Conservation (phyloP, 345 rosid genomes). For the Salix viminalis region DNA sequence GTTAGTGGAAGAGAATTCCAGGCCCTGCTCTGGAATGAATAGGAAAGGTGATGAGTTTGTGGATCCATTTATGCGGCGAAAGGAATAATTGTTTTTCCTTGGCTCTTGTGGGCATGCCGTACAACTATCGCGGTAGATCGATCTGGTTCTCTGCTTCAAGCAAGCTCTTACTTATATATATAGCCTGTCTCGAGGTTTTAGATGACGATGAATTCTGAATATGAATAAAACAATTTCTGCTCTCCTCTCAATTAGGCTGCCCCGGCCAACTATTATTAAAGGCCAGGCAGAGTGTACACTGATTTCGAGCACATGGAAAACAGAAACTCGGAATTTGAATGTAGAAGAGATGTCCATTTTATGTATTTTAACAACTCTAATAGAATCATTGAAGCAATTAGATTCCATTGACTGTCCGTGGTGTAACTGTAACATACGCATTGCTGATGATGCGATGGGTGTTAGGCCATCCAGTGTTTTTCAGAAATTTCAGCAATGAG, state of each 20-base stretch:
- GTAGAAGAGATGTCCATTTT: neutral
- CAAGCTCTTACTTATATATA: neutral
- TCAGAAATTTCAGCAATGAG: neutral
- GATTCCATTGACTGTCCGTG: neutral
- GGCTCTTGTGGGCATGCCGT: constrained; percentile 3
- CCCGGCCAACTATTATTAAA: neutral
- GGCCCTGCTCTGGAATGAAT: constrained; percentile 30
- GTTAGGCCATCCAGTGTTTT: neutral
- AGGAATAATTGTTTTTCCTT: constrained; percentile 24
- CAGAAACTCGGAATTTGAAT: neutral
- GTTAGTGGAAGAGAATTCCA: constrained; percentile 24
- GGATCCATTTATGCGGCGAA: constrained; percentile 24
- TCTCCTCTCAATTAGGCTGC: neutral
- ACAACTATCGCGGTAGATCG: neutral
- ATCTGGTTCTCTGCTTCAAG: constrained; percentile 1
- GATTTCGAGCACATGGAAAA: neutral
- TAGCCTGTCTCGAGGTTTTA: neutral
- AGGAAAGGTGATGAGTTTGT: constrained; percentile 43
- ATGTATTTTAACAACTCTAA: neutral
- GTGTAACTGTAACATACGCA: neutral
- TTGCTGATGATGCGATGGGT: neutral
- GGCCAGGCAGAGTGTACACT: neutral
- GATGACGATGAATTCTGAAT: constrained; percentile 1
- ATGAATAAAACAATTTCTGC: neutral
- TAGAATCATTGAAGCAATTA: neutral